Base-by-base conservation (phyloP, 225 moss, liverwort and hornwort genomes). In the Antitrichia curtipendula region DNA sequence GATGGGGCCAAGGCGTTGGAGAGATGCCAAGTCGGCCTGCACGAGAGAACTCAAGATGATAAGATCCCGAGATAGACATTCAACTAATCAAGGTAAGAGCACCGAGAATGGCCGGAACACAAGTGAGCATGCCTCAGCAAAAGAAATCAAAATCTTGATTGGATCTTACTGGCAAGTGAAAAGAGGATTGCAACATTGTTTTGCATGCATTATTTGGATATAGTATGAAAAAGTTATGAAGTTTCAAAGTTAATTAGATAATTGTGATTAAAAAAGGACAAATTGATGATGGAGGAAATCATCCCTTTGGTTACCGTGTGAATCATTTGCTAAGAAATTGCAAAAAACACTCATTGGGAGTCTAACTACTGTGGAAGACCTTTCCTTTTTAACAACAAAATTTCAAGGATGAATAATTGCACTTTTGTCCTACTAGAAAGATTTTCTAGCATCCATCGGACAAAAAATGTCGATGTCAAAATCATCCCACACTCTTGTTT, bases 141-240 rank as follows among this genome's bases (percentile, higher is more conserved):
- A 10, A 36, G 2, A 34, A 28, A 14, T 3, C 0, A 65, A 10
- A 34, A 9, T 2, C 47, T 10, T 3, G 9, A 15, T 41, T 8
- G 23, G 70, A 70, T 70, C 25, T 25, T 14, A 5, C 14, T 14
- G 40, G 69, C 40, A 40, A 69, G 24, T 1, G 7, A 68, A 38
- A 69, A n/a, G 69, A 40, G 40, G 24, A 69, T 24, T 69, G 40
- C 27, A 38, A 21, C 0, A 1, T 1, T 21, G 3, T 66, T n/a
- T 66, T n/a, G 21, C 6, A 25, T 70, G 40, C 14, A 70, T 13
- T 41, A 25, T 22, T n/a, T n/a, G n/a, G n/a, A n/a, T n/a, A n/a
- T 1, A 0, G 21, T n/a, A 21, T n/a, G 66, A 21, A n/a, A 6
- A n/a, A 21, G 66, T 66, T 66, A 2, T 22, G 66, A 66, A n/a